These are phyloP conservation scores for Gryganskiella cystojenkinii DNA, from an alignment of 192 early-diverging fungal genomes.

Conservation along the genomic window DNA sequence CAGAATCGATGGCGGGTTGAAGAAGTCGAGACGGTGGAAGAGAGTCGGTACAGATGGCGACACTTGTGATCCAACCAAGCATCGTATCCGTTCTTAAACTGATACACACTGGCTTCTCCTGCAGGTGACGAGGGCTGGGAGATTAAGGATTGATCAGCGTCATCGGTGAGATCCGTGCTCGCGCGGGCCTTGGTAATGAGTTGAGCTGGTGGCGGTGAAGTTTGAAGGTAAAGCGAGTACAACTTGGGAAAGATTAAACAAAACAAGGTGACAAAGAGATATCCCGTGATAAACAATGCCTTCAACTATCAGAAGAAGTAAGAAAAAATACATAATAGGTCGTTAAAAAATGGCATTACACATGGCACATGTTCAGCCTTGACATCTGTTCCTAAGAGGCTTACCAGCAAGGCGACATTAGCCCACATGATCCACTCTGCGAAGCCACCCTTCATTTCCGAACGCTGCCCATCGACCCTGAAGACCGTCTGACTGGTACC, in stretches of 20 bases:
- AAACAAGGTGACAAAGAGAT: slow-evolving; percentile 24
- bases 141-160: neutral
- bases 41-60: slow-evolving; percentile 42
- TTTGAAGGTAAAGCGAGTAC: slow-evolving; percentile 49
- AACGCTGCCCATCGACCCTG: slow-evolving; percentile 69
- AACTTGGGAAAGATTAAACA: slow-evolving; percentile 43
- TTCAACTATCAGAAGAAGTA: slow-evolving; percentile 19
- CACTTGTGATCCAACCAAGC: slow-evolving; percentile 44
- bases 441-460: slow-evolving; percentile 70
- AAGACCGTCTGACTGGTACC: slow-evolving; percentile 67
- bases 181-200: neutral
- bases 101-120: neutral
- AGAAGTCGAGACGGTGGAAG: slow-evolving; percentile 26
- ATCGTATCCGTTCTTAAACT: slow-evolving; percentile 46
- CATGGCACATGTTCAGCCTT: neutral
- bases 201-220: slow-evolving; percentile 32
- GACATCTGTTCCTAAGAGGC: neutral
- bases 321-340: neutral
- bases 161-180: neutral
- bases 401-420: slow-evolving; percentile 66
- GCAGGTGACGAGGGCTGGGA: neutral
- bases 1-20: slow-evolving; percentile 24
- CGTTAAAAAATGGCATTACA: neutral
- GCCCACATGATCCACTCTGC: slow-evolving; percentile 80
- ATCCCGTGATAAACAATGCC: slow-evolving; percentile 44